Percentiles rank a stretch among this genome's conserved stretches.
phyloP scores from a whole-genome alignment of 192 early-diverging fungal genomes.

The Backusella westeae region DNA sequence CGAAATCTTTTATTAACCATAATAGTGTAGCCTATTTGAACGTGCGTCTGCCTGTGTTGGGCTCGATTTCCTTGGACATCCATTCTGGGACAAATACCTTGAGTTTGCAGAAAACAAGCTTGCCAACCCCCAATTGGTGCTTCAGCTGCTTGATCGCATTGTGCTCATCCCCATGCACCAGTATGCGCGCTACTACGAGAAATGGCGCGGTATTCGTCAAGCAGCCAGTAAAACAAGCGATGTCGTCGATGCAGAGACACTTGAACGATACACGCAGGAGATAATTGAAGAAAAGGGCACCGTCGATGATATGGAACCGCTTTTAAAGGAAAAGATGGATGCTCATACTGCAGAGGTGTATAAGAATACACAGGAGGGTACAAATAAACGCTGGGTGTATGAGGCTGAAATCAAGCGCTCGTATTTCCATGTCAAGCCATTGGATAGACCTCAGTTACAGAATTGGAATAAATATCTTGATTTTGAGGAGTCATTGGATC shows the following conservation, averaged over 20 bases:
- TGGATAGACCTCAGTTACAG: constrained; percentile 63
- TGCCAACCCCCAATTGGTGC: constrained; percentile 35
- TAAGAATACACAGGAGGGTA: constrained; percentile 62
- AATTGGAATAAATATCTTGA: constrained; percentile 77
- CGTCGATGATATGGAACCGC: constrained; percentile 48
- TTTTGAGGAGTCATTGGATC: constrained; percentile 64
- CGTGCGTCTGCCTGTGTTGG: constrained; percentile 63
- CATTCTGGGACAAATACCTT: constrained; percentile 61
- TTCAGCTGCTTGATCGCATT: constrained; percentile 60
- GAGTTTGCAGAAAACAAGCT: constrained; percentile 50
- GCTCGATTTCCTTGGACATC: constrained; percentile 66
- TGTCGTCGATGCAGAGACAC: not conserved
- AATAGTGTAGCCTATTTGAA: constrained; percentile 55
- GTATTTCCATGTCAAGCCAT: constrained; percentile 78
- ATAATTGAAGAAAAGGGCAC: constrained; percentile 1
- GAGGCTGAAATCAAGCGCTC: constrained; percentile 76
- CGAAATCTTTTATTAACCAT: no score
- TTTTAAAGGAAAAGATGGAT: constrained; percentile 58
- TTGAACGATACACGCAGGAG: not conserved
- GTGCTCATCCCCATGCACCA: constrained; percentile 74
- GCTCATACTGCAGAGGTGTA: constrained; percentile 54
- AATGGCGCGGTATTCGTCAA: constrained; percentile 34
- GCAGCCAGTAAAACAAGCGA: not conserved
- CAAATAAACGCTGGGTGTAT: constrained; percentile 74
- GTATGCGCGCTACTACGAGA: constrained; percentile 70